These are phyloP conservation scores for Tardiomyces depauwii DNA, from an alignment of 1,139 yeast species.

Conservation along the genomic window DNA sequence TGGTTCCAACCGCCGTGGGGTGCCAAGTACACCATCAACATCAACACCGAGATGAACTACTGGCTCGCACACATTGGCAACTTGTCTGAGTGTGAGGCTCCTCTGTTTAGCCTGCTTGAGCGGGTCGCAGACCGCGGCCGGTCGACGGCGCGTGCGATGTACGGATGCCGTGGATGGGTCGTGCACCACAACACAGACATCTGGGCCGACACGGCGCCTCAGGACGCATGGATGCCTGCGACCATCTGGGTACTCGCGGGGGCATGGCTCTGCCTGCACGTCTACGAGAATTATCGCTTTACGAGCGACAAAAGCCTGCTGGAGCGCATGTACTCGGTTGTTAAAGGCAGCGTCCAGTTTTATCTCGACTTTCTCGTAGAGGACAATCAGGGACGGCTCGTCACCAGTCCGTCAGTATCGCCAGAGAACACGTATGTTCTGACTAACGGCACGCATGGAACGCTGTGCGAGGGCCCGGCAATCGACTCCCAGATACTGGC, in stretches of 20 bases:
- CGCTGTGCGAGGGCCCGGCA: slow-evolving; percentile 6
- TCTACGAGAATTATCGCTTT: background rate
- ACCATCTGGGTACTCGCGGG: background rate
- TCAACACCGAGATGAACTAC: background rate
- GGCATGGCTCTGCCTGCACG: background rate
- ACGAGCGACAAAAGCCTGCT: background rate
- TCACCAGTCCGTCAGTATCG: slow-evolving; percentile 7
- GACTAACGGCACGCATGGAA: slow-evolving; percentile 1
- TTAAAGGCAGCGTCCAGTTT: background rate
- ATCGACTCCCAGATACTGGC: slow-evolving; percentile 4
- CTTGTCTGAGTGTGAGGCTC: background rate
- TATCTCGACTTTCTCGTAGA: background rate
- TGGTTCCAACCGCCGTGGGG: background rate
- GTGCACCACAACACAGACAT: background rate
- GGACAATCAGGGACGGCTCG: slow-evolving; percentile 2
- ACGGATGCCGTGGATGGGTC: background rate
- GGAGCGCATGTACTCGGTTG: background rate
- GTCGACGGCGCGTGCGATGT: background rate
- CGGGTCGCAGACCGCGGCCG: background rate
- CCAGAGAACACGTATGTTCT: slow-evolving; percentile 6
- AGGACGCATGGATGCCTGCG: background rate
- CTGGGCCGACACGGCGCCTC: background rate
- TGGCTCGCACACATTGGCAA: background rate
- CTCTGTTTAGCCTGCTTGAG: background rate
- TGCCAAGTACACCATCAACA: background rate